Evolutionary conservation across 768 basidiomycete species (phyloP), one percentile per base, ranked within the genome.

Genomic region (Mycena galopus): DNA sequence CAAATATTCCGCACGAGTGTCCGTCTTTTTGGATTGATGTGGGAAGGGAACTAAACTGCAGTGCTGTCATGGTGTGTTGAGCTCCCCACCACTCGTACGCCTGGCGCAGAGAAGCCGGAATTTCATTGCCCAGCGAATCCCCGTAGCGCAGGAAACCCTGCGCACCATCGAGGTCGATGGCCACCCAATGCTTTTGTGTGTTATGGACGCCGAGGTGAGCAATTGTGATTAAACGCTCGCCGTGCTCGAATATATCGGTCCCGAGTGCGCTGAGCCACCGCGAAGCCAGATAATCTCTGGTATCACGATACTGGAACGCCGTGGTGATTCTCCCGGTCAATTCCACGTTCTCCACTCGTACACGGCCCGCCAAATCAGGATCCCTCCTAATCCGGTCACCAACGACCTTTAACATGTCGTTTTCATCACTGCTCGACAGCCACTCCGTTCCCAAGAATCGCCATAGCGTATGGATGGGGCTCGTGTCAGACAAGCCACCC

Each of bases 31-130:
- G 66, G 4, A 17, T 27, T 0, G 57, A 67, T 0, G 44, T 67
- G 17, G 66, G 57, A 12, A 67, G 29, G 9, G 2, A 35, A 2
- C 39, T 44, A 19, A 59, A 59, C 11, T 51, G 10, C 1, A 67
- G 5, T 5, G 66, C 8, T 25, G 23, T 14, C 2, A 8, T 5
- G 21, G 57, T 50, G 27, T 67, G 66, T 4, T 59, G 56, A 3
- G n/a, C n/a, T n/a, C 58, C 23, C 58, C 58, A 60, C 67, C 58
- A 68, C 29, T 60, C n/a, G 23, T 60, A 53, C 6, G 32, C 67
- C 16, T 60, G 19, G 11, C 67, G 58, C 1, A 68, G 47, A 1
- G 21, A 23, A 5, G 25, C 19, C 0, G 67, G 58, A 11, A 68
- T 37, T 1, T 35, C 25, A 5, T 53, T 14, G n/a, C 27, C 27